Base-by-base conservation (phyloP, 352 stramenopile genomes). In the Saprolegnia parasitica region DNA sequence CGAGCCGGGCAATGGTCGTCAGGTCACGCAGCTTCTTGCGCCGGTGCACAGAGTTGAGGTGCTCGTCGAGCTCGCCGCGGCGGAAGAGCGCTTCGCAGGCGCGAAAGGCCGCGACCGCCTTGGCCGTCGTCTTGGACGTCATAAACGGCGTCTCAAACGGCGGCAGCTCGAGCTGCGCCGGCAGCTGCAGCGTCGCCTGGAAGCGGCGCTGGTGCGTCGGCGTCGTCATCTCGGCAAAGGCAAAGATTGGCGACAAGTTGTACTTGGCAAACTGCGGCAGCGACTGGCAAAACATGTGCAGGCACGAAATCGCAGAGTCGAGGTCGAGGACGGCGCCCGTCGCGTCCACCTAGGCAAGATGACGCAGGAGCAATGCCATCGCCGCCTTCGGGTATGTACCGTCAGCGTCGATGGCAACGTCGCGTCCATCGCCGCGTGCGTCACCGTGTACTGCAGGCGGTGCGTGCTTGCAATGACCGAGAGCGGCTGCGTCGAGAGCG, bases 271-370 rank as follows among this genome's bases (percentile, higher is more conserved):
- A 65, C 39, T 90, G 65, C 32, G 86, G 86, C 32, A 93, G 75
- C 35, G 82, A 81, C 67, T 93, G 86, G 60, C 81, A 90, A 68
- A 91, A 93, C 74, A 86, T 80, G 62, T 93, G 89, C 18, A 93
- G 76, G n/a, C 76, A 80, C 29, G 76, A 56, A 57, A 91, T 82
- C 58, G 82, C 89, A 57, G 82, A 89, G 61, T 93, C 86, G 16
- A 93, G 63, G 72, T 91, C 84, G 47, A 93, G 67, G 23, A 84
- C 74, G 20, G 86, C 86, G 15, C 86, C 86, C 13, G 83, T 91
- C 0, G 71, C 76, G 42, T 79, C 68, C 16, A 91, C 80, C 46
- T 72, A 56, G 16, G 9, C n/a, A 45, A 65, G 15, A 29, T 54
- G 10, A 90, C 66, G 56, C 71, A 74, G 1, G 72, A 75, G 23